Evolutionary conservation across 768 basidiomycete species (phyloP).

Genomic region (Ramaria rubella): DNA sequence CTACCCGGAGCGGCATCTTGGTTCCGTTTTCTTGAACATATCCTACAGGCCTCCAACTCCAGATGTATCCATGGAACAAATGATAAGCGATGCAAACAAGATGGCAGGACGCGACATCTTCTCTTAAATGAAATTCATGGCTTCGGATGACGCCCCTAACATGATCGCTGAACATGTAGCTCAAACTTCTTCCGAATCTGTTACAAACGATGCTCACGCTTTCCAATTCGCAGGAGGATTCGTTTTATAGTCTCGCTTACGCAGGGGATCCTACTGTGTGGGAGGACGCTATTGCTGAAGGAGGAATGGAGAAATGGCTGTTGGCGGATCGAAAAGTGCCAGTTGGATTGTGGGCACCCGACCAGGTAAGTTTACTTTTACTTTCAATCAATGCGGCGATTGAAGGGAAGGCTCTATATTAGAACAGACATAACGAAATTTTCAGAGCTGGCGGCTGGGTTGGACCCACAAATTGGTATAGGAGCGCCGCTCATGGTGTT

Average conservation of each 20-base stretch:
- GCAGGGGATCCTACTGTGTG: slow-evolving; percentile 31
- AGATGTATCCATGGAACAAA: slow-evolving; percentile 20
- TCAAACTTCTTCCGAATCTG: background rate
- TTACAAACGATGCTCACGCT: background rate
- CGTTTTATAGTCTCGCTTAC: slow-evolving; percentile 30
- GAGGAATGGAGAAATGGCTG: slow-evolving; percentile 32
- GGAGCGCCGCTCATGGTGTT: slow-evolving; percentile 20
- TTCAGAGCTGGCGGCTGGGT: slow-evolving; percentile 25
- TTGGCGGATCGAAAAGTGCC: slow-evolving; percentile 25
- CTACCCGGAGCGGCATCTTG: slow-evolving; percentile 34
- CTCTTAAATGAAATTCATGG: slow-evolving; percentile 37
- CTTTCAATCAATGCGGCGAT: background rate
- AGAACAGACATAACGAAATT: slow-evolving; percentile 12
- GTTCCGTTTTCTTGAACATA: slow-evolving; percentile 33
- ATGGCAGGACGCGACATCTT: slow-evolving; percentile 27
- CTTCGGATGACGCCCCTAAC: slow-evolving; percentile 26
- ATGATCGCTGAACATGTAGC: slow-evolving; percentile 35
- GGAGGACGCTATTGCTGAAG: slow-evolving; percentile 30
- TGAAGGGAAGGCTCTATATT: background rate
- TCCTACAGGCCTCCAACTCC: slow-evolving; percentile 29
- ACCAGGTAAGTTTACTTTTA: slow-evolving; percentile 20
- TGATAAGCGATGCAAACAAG: slow-evolving; percentile 22
- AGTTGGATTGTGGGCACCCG: slow-evolving; percentile 26
- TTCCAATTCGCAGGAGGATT: slow-evolving; percentile 29
- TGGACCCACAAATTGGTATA: slow-evolving; percentile 33